Percentiles rank a stretch among this genome's conserved stretches.
These are phyloP conservation scores for Russula emetica DNA, from an alignment of 768 basidiomycete species.

Conservation along the genomic window DNA sequence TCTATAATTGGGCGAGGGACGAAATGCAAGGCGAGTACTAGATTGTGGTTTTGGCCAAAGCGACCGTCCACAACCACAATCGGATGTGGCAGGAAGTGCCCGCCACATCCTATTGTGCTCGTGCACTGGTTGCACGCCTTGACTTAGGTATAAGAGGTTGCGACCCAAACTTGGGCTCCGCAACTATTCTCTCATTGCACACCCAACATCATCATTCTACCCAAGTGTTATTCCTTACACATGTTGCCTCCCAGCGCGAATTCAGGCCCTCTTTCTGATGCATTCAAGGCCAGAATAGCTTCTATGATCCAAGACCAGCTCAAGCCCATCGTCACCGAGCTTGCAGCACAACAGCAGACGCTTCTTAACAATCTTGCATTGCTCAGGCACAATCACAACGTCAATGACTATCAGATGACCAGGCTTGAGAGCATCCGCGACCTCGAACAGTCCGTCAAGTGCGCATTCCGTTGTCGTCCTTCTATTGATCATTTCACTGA, in stretches of 20 bases:
- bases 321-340: constrained; percentile 15
- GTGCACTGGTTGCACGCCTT: too few species aligned
- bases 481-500: neutral
- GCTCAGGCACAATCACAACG: constrained; percentile 17
- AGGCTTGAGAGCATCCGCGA: constrained; percentile 20
- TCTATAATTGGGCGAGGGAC: neutral
- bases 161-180: neutral
- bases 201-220: neutral
- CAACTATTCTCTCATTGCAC: neutral
- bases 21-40: neutral
- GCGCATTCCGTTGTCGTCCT: neutral
- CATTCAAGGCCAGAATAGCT: constrained; percentile 10
- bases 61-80: neutral
- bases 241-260: constrained; percentile 1
- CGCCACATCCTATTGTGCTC: constrained; percentile 4
- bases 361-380: constrained; percentile 8
- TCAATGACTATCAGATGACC: constrained; percentile 19
- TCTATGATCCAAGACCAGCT: constrained; percentile 20
- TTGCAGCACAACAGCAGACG: constrained; percentile 11
- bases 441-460: constrained; percentile 24
- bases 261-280: constrained; percentile 1
- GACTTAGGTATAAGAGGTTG: constrained; percentile 1
- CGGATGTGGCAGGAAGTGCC: neutral
- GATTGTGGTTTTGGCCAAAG: neutral
- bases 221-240: neutral